phyloP scores from a whole-genome alignment of 192 early-diverging fungal genomes.

The Linnemannia zychae region DNA sequence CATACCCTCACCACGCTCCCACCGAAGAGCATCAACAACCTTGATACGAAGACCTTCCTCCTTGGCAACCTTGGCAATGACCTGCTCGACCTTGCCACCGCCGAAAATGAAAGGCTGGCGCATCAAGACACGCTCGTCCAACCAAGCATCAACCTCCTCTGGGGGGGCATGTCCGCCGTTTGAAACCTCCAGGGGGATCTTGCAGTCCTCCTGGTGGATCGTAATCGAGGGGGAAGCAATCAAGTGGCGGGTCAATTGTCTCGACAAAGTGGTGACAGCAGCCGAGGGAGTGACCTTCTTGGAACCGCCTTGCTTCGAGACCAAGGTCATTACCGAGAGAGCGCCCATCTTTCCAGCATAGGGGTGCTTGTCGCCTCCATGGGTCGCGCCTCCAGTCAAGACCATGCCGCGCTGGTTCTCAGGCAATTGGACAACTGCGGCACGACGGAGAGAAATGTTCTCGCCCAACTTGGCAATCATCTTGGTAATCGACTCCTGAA shows the following conservation, averaged over 20 bases:
- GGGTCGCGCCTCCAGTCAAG: constrained; percentile 78
- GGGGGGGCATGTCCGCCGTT: constrained; percentile 55
- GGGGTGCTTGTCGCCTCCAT: constrained; percentile 71
- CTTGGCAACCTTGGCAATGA: constrained; percentile 63
- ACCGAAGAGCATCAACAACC: constrained; percentile 80
- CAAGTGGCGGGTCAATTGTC: constrained; percentile 88
- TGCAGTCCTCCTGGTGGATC: constrained; percentile 61
- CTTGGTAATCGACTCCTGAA: constrained; percentile 77
- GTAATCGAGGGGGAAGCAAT: constrained; percentile 83
- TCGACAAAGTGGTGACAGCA: constrained; percentile 69
- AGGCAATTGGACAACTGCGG: constrained; percentile 56
- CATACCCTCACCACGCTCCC: constrained; percentile 89
- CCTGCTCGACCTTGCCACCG: constrained; percentile 78
- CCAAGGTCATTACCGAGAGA: constrained; percentile 74
- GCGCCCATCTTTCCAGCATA: constrained; percentile 85
- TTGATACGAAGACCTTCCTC: constrained; percentile 64
- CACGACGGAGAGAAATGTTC: constrained; percentile 87
- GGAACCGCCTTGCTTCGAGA: constrained; percentile 44
- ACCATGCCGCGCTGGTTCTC: constrained; percentile 54
- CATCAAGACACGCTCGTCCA: constrained; percentile 72
- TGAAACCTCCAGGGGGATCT: constrained; percentile 58
- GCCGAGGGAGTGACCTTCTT: constrained; percentile 41
- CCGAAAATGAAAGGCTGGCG: constrained; percentile 84
- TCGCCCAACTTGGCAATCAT: constrained; percentile 91
- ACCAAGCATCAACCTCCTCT: constrained; percentile 57